phyloP scores from a whole-genome alignment of 202 grass and related monocot species.

The Hordeum pubiflorum region DNA sequence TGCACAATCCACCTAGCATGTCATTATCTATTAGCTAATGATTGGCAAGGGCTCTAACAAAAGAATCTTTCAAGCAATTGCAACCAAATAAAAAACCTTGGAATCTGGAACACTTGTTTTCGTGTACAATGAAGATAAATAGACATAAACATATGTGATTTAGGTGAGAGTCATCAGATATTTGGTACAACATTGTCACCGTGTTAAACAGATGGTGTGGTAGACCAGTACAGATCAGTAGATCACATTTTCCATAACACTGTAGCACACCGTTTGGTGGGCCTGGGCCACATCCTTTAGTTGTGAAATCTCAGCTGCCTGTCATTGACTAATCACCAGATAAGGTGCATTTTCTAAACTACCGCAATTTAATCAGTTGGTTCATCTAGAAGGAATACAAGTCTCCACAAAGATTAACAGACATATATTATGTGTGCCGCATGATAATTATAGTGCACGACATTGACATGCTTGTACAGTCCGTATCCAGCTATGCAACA shows the following conservation, averaged over 20 bases:
- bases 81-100: background rate
- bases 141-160: background rate
- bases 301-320: background rate
- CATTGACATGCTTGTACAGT: background rate
- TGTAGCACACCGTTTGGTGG: background rate
- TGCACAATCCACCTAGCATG: constrained; percentile 92
- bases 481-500: background rate
- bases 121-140: background rate
- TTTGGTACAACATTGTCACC: constrained; percentile 1
- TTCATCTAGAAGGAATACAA: background rate
- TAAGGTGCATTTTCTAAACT: background rate
- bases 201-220: background rate
- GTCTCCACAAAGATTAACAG: background rate
- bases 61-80: background rate
- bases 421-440: background rate
- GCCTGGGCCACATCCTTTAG: too few species aligned
- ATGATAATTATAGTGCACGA: constrained; percentile 2
- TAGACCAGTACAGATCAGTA: background rate
- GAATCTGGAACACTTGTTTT: background rate
- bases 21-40: constrained; percentile 85
- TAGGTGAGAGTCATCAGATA: background rate
- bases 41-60: constrained; percentile 16
- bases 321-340: constrained; percentile 6
- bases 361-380: background rate
- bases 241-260: background rate